phyloP scores from a whole-genome alignment of 2,329 filamentous ascomycete genomes.

The Ceratocystis variospora region DNA sequence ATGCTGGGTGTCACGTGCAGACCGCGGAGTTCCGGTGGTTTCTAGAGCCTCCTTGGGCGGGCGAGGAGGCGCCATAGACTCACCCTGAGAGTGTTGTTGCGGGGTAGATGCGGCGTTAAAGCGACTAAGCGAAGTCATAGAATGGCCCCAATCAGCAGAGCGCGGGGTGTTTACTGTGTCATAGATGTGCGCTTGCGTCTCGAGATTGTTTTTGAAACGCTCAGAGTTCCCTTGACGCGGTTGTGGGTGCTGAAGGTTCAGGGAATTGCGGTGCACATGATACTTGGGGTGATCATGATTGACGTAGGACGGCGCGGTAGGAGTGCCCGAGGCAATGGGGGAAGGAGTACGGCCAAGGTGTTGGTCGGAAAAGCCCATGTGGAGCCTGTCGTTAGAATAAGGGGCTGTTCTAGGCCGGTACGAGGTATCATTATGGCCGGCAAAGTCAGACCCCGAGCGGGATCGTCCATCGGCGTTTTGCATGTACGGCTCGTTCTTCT shows the following conservation, averaged over 20 bases:
- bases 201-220: slow-evolving; percentile 58
- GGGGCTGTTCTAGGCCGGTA: slow-evolving; percentile 39
- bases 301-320: slow-evolving; percentile 40
- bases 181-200: slow-evolving; percentile 58
- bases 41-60: slow-evolving; percentile 51
- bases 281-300: slow-evolving; percentile 60
- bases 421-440: slow-evolving; percentile 45
- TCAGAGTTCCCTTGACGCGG: slow-evolving; percentile 60
- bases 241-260: slow-evolving; percentile 69
- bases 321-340: slow-evolving; percentile 26
- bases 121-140: slow-evolving; percentile 43
- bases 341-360: slow-evolving; percentile 28
- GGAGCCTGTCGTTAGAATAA: slow-evolving; percentile 48
- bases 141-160: slow-evolving; percentile 50
- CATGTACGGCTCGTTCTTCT: slow-evolving; percentile 40
- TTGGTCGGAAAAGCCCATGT: slow-evolving; percentile 42
- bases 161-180: slow-evolving; percentile 45
- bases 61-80: slow-evolving; percentile 36
- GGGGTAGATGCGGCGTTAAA: slow-evolving; percentile 34
- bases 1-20: slow-evolving; percentile 32
- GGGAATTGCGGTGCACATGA: slow-evolving; percentile 64
- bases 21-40: slow-evolving; percentile 2
- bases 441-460: slow-evolving; percentile 63
- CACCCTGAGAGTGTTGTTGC: slow-evolving; percentile 28
- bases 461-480: slow-evolving; percentile 36